Evolutionary conservation across 73 alveolate species (phyloP), one percentile per base, ranked within the genome.

Genomic region (Symbiodinium natans): DNA sequence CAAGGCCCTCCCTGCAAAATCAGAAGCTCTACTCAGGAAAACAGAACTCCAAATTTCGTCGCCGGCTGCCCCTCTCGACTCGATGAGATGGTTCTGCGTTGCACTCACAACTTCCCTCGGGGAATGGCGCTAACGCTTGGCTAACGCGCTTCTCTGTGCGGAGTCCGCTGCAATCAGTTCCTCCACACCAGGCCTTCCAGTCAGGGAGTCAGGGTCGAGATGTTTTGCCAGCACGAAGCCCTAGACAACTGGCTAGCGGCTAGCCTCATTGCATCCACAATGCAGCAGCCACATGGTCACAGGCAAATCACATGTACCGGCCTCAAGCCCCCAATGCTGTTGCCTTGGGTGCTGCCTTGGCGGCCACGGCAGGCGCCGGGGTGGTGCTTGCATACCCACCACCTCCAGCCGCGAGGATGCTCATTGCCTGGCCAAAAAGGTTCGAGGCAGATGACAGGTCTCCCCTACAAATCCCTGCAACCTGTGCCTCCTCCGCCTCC

Each of bases 261-360:
- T n/a, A n/a, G n/a, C n/a, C n/a, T n/a, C n/a, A n/a, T n/a, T n/a
- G n/a, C n/a, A n/a, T n/a, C n/a, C n/a, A n/a, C n/a, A n/a, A 13
- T 46, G 59, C 59, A 46, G 21, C 6, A 46, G 59, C 59, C 6
- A 46, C 13, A 13, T 9, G 6, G 59, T 46, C 13, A 13, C 21
- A 46, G 59, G 59, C 59, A 13, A n/a, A n/a, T n/a, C n/a, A n/a
- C 84, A 73, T 34, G 40, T 2, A 17, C 87, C 87, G 31, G 68
- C 85, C 94, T 59, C 41, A 39, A 38, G 80, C 29, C 13, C 80
- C 80, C 80, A 63, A 29, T 9, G 80, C 87, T 68, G 86, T 36
- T 3, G 95, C 80, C 95, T 63, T 39, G n/a, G 95, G 75, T 27
- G 95, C 95, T n/a, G 95, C 95, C 75, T 89, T 89, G 59, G 95